Evolutionary conservation across 495 filamentous ascomycete genomes (phyloP).

Genomic region (Hypoxylon fuscum): DNA sequence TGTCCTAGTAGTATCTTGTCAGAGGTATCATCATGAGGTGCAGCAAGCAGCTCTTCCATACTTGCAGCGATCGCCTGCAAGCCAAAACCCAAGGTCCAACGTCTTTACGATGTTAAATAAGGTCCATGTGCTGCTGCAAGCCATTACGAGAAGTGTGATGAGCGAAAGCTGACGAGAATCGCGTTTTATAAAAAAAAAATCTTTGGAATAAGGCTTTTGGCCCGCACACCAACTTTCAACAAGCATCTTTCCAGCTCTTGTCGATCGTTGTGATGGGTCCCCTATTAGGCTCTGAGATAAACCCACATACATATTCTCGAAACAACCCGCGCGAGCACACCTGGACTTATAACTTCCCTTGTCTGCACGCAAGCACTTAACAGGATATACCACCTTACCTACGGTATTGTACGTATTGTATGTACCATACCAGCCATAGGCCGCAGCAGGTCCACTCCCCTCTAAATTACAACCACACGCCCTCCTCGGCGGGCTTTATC

Average conservation of each 20-base stretch:
- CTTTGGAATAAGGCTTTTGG: constrained; percentile 11
- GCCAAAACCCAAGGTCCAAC: constrained; percentile 21
- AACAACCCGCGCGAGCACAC: constrained; percentile 30
- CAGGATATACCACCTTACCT: constrained; percentile 7
- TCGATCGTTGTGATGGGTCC: constrained; percentile 34
- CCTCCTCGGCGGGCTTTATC: constrained; percentile 25
- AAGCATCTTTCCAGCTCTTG: constrained; percentile 19
- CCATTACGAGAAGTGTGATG: constrained; percentile 19
- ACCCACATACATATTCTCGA: constrained; percentile 35
- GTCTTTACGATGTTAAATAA: constrained; percentile 30
- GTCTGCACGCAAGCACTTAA: constrained; percentile 7
- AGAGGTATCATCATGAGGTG: constrained; percentile 37
- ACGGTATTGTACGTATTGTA: too few relatives aligned
- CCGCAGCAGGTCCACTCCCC: constrained; percentile 33
- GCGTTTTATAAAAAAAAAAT: too few relatives aligned
- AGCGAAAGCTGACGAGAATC: constrained; percentile 13
- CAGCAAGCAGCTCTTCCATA: constrained; percentile 18
- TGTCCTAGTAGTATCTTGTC: constrained; percentile 26
- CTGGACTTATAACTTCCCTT: constrained; percentile 20
- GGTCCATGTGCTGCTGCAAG: constrained; percentile 19
- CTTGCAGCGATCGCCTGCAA: constrained; percentile 34
- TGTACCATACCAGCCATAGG: constrained; percentile 13
- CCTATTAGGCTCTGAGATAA: constrained; percentile 26
- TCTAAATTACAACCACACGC: constrained; percentile 38
- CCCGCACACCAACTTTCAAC: constrained; percentile 1